Percentiles rank a stretch among this genome's conserved stretches.
Evolutionary conservation across 176 grass and related monocot genomes (phyloP).

Genomic region (Musa itinerans): DNA sequence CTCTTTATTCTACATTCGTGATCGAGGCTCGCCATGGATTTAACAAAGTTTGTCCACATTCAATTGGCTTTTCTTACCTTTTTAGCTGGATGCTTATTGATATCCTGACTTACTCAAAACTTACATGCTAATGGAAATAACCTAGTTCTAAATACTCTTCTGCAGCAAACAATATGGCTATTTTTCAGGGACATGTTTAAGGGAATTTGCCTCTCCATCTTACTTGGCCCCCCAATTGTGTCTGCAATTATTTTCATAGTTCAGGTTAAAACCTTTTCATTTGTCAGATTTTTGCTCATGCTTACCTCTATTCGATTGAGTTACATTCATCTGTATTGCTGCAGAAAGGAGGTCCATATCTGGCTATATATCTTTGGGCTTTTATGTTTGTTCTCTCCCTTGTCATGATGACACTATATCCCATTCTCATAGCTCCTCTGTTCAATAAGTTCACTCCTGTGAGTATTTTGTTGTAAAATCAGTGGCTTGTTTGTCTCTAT

Average conservation of each 20-base stretch:
- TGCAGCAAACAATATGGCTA: slow-evolving; percentile 95
- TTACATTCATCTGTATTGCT: slow-evolving; percentile 25
- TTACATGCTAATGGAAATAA: slow-evolving; percentile 19
- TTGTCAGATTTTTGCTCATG: not conserved
- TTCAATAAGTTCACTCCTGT: slow-evolving; percentile 99
- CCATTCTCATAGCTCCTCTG: slow-evolving; percentile 81
- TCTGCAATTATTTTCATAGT: slow-evolving; percentile 88
- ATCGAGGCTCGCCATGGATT: slow-evolving; percentile 89
- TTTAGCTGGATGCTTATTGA: not conserved
- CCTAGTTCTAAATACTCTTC: slow-evolving; percentile 6
- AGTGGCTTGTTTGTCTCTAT: not conserved
- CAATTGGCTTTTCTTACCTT: not conserved
- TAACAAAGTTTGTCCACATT: slow-evolving; percentile 59
- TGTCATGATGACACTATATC: slow-evolving; percentile 94
- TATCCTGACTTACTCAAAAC: not conserved
- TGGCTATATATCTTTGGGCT: slow-evolving; percentile 95
- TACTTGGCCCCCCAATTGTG: slow-evolving; percentile 85
- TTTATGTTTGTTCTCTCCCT: slow-evolving; percentile 93
- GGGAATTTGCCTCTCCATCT: slow-evolving; percentile 71
- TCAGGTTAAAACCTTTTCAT: slow-evolving; percentile 38
- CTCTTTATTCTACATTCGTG: slow-evolving; percentile 94
- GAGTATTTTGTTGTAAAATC: slow-evolving; percentile 30
- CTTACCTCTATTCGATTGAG: not conserved
- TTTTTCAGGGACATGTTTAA: slow-evolving; percentile 87
- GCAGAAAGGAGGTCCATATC: slow-evolving; percentile 95